Conservation (phyloP, 176 grass and related monocot genomes). For the Eragrostis nindensis region DNA sequence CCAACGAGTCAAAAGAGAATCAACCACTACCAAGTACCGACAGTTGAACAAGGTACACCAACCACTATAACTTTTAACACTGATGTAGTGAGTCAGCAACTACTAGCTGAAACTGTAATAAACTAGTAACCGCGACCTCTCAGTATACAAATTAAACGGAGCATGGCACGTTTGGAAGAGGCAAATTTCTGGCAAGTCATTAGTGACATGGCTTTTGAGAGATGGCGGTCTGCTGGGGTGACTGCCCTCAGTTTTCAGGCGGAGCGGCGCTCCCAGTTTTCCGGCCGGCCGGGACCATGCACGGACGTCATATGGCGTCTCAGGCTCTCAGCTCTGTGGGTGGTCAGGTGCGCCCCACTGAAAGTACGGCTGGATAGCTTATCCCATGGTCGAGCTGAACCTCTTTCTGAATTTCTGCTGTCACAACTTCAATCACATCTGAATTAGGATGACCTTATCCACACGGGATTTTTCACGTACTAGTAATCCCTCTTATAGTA, state of each 20-base stretch:
- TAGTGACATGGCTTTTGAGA: not conserved
- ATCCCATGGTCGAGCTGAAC: not conserved
- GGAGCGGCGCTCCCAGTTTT: conserved; percentile 22
- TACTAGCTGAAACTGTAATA: no score
- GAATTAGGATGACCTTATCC: not conserved
- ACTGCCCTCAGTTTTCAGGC: conserved; percentile 4
- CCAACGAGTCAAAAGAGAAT: not conserved
- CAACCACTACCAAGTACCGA: not conserved
- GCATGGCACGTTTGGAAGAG: not conserved
- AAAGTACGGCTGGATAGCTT: no score
- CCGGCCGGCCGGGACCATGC: not conserved
- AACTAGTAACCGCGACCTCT: no score
- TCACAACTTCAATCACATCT: not conserved
- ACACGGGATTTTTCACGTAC: not conserved
- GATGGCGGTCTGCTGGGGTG: not conserved
- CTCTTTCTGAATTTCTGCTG: not conserved
- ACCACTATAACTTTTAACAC: no score
- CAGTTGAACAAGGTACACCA: no score
- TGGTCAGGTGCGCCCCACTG: not conserved
- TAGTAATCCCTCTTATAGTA: no score
- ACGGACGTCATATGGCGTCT: not conserved
- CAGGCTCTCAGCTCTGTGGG: not conserved
- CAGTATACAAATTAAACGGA: no score
- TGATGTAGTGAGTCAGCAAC: no score
- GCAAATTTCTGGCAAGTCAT: not conserved